phyloP scores from a whole-genome alignment of 2,329 filamentous ascomycete genomes.

The Ophiosphaerella korrae region DNA sequence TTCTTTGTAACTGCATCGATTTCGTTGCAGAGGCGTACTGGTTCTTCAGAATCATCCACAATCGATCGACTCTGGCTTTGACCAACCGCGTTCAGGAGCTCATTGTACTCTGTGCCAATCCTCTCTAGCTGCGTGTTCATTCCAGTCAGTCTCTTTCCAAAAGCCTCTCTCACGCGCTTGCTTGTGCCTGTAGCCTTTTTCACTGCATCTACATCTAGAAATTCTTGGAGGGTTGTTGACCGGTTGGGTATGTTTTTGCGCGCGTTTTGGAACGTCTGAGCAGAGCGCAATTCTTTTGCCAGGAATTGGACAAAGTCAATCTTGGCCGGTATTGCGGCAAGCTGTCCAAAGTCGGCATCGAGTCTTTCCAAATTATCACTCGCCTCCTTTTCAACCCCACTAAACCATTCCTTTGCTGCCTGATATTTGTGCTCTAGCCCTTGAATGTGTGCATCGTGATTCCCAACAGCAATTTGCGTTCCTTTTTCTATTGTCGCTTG shows the following conservation, averaged over 20 bases:
- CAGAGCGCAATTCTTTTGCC: constrained; percentile 39
- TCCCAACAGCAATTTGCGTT: constrained; percentile 83
- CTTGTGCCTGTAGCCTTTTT: constrained; percentile 73
- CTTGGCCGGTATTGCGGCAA: constrained; percentile 68
- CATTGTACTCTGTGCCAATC: constrained; percentile 50
- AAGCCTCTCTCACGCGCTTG: constrained; percentile 65
- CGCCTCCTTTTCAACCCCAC: constrained; percentile 70
- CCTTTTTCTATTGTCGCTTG: constrained; percentile 78
- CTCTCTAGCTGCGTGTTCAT: constrained; percentile 51
- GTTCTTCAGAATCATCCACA: constrained; percentile 65
- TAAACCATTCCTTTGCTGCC: constrained; percentile 73
- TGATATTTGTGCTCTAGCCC: constrained; percentile 72
- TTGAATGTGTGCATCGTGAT: constrained; percentile 76
- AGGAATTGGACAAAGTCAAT: constrained; percentile 64
- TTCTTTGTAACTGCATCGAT: constrained; percentile 86
- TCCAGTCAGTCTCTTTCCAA: constrained; percentile 60
- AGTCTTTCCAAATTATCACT: constrained; percentile 66
- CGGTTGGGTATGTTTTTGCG: constrained; percentile 31
- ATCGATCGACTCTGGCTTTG: constrained; percentile 58
- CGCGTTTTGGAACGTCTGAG: constrained; percentile 26
- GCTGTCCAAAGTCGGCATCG: constrained; percentile 70
- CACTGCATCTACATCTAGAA: constrained; percentile 75
- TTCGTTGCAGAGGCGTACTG: constrained; percentile 75
- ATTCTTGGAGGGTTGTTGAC: constrained; percentile 46
- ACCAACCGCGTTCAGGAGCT: constrained; percentile 52